Evolutionary conservation across 257 asterid species (phyloP).

Genomic region (Craterostigma plantagineum): DNA sequence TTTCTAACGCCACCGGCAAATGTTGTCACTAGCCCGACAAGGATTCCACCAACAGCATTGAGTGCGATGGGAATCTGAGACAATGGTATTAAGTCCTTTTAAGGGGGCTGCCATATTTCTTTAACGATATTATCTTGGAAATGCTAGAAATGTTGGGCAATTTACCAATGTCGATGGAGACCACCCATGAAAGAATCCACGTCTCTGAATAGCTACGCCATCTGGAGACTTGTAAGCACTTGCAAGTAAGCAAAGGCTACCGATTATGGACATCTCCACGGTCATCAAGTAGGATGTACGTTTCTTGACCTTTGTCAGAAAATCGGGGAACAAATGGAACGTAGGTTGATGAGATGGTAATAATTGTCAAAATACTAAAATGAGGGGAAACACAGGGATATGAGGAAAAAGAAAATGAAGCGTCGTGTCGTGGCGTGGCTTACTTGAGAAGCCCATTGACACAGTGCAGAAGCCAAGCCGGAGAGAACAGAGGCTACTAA

Average conservation of each 20-base stretch:
- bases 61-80: conserved; percentile 72
- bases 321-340: not conserved
- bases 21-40: conserved; percentile 89
- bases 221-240: conserved; percentile 88
- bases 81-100: too few relatives aligned
- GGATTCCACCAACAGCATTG: conserved; percentile 93
- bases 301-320: conserved; percentile 54
- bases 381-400: not conserved
- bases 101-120: too few relatives aligned
- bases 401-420: not conserved
- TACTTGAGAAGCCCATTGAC: conserved; percentile 99
- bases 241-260: conserved; percentile 75
- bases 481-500: conserved; percentile 88
- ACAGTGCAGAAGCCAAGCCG: conserved; percentile 92
- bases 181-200: conserved; percentile 90
- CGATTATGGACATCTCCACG: conserved; percentile 90
- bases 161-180: conserved; percentile 62
- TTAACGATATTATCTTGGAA: too few relatives aligned
- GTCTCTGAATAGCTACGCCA: conserved; percentile 54
- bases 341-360: too few relatives aligned
- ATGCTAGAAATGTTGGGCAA: too few relatives aligned
- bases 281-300: conserved; percentile 89
- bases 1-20: conserved; percentile 96
- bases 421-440: too few relatives aligned
- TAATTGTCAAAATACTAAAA: not conserved